Percentiles rank a stretch among this genome's conserved stretches.
phyloP scores from a whole-genome alignment of 225 moss, liverwort and hornwort genomes.

The Bryum argenteum region DNA sequence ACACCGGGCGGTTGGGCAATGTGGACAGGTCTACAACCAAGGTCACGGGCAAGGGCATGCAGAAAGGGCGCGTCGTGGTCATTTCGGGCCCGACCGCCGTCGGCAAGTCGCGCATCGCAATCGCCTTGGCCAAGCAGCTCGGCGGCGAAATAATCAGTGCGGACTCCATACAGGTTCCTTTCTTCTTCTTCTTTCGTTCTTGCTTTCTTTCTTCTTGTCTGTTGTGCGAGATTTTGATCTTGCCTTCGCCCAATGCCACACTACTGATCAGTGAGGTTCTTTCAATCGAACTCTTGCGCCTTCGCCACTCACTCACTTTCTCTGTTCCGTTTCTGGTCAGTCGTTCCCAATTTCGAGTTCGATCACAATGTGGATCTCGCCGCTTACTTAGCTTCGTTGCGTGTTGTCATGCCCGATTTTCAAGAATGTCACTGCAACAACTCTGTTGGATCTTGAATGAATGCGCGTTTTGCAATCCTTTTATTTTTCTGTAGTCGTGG shows the following conservation, averaged over 20 bases:
- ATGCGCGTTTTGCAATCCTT: conserved; percentile 19
- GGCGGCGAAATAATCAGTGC: conserved; percentile 65
- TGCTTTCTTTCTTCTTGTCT: neutral
- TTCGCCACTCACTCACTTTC: conserved; percentile 19
- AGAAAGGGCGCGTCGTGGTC: conserved; percentile 53
- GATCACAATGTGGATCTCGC: conserved; percentile 28
- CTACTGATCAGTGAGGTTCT: conserved; percentile 30
- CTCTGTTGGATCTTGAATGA: conserved; percentile 17
- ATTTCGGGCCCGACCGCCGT: conserved; percentile 67
- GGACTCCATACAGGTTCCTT: conserved; percentile 58
- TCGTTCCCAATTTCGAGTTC: conserved; percentile 21
- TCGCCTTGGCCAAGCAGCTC: conserved; percentile 58
- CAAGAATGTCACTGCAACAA: conserved; percentile 35
- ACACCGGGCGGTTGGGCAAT: conserved; percentile 44
- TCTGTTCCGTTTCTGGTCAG: conserved; percentile 19
- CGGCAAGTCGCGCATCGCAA: conserved; percentile 58
- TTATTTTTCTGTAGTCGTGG: conserved; percentile 21
- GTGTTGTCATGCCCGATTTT: neutral
- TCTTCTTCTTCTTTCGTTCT: neutral
- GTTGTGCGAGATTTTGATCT: neutral
- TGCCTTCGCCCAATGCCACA: conserved; percentile 20
- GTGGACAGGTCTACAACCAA: conserved; percentile 40
- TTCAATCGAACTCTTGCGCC: neutral
- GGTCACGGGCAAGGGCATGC: conserved; percentile 32
- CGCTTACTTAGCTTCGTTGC: neutral